phyloP scores from a whole-genome alignment of 495 filamentous ascomycete genomes.

The Pyrenopolyporus hunteri region DNA sequence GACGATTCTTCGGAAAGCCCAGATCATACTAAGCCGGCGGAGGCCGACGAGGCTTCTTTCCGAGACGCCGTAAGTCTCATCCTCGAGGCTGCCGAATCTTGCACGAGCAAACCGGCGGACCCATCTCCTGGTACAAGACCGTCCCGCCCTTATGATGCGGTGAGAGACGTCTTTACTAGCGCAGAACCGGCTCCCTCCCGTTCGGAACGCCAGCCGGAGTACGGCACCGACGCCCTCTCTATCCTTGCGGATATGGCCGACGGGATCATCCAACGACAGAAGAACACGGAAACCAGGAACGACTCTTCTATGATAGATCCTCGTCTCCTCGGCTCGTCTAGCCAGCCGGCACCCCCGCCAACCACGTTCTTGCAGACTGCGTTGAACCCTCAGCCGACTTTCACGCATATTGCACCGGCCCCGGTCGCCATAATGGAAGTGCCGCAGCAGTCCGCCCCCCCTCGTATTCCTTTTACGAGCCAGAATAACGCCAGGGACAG shows the following conservation, averaged over 20 bases:
- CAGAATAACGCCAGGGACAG: constrained; percentile 23
- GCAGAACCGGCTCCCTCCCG: constrained; percentile 34
- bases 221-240: constrained; percentile 35
- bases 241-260: constrained; percentile 43
- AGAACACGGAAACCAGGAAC: background rate
- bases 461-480: constrained; percentile 37
- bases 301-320: constrained; percentile 37
- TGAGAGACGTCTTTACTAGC: constrained; percentile 54
- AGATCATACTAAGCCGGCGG: background rate
- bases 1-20: constrained; percentile 22
- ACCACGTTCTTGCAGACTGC: constrained; percentile 52
- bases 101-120: constrained; percentile 2
- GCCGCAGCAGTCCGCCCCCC: constrained; percentile 8
- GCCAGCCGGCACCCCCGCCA: constrained; percentile 15
- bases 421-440: constrained; percentile 23
- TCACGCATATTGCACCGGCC: constrained; percentile 36
- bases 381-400: constrained; percentile 44
- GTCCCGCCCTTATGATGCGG: constrained; percentile 55
- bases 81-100: constrained; percentile 37
- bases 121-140: constrained; percentile 21
- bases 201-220: constrained; percentile 9
- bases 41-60: background rate
- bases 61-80: constrained; percentile 16
- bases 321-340: constrained; percentile 22
- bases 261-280: constrained; percentile 4